A percentile compares a stretch with the other conserved stretches of the same genome.
phyloP scores from a whole-genome alignment of 2,329 filamentous ascomycete species.

The Fusarium mexicanum region DNA sequence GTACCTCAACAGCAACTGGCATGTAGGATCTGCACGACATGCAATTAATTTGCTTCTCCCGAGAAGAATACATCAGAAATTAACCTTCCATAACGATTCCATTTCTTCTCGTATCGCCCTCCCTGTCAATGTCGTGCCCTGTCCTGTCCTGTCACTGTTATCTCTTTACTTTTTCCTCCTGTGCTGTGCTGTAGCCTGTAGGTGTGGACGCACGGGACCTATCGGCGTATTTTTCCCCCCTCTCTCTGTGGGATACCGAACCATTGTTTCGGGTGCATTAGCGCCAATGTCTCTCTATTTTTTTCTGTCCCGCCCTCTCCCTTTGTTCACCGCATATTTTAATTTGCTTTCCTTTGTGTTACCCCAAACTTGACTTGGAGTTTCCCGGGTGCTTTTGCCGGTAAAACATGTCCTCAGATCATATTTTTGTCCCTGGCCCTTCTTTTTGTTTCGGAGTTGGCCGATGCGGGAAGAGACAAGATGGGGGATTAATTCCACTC shows the following conservation, averaged over 20 bases:
- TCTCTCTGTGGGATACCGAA: constrained; percentile 10
- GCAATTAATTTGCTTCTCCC: constrained; percentile 15
- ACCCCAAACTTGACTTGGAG: neutral
- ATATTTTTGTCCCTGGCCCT: neutral
- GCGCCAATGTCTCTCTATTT: neutral
- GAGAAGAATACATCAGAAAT: constrained; percentile 6
- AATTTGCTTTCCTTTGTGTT: neutral
- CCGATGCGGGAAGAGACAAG: constrained; percentile 26
- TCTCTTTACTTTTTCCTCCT: neutral
- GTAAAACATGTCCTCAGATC: constrained; percentile 6
- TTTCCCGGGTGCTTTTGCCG: constrained; percentile 7
- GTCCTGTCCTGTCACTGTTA: neutral
- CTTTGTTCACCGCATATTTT: constrained; percentile 13
- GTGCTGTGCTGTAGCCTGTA: neutral
- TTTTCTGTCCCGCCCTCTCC: neutral
- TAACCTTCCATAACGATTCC: neutral
- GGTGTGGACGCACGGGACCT: neutral
- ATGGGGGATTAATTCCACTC: neutral
- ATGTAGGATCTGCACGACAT: neutral
- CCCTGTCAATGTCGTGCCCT: neutral
- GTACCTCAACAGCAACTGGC: neutral
- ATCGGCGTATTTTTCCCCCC: constrained; percentile 6
- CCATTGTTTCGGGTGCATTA: constrained; percentile 39
- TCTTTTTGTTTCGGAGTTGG: constrained; percentile 1
- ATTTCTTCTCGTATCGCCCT: neutral